Evolutionary conservation across 179 eudicot species (phyloP).

Genomic region (Camellia oleifera): DNA sequence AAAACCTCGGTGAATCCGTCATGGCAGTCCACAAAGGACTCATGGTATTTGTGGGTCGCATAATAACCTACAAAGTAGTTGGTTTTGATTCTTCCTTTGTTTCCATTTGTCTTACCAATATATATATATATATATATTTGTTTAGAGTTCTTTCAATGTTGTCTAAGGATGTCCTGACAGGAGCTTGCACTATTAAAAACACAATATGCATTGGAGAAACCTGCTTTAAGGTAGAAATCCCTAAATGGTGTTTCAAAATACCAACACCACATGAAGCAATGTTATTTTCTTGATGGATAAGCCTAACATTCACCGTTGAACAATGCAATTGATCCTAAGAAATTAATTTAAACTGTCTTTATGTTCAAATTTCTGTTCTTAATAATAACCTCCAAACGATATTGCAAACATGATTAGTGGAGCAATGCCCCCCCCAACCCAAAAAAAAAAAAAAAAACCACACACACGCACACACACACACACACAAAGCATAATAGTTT

Average conservation of each 20-base stretch:
- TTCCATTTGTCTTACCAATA: background rate
- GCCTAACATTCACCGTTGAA: background rate
- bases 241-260: background rate
- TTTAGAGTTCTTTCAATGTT: background rate
- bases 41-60: background rate
- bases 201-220: background rate
- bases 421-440: too few species aligned
- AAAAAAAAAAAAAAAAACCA: too few species aligned
- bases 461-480: too few species aligned
- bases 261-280: background rate
- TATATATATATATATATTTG: background rate
- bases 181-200: background rate
- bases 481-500: too few species aligned
- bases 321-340: background rate
- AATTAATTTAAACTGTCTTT: background rate
- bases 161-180: background rate
- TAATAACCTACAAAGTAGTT: background rate
- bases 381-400: background rate
- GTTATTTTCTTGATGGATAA: background rate
- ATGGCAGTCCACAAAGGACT: background rate
- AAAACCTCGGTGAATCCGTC: background rate
- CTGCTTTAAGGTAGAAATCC: background rate
- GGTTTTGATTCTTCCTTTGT: background rate
- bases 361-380: background rate
- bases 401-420: background rate